Evolutionary conservation across 768 basidiomycete species (phyloP).

Genomic region (Boletus bicolor): DNA sequence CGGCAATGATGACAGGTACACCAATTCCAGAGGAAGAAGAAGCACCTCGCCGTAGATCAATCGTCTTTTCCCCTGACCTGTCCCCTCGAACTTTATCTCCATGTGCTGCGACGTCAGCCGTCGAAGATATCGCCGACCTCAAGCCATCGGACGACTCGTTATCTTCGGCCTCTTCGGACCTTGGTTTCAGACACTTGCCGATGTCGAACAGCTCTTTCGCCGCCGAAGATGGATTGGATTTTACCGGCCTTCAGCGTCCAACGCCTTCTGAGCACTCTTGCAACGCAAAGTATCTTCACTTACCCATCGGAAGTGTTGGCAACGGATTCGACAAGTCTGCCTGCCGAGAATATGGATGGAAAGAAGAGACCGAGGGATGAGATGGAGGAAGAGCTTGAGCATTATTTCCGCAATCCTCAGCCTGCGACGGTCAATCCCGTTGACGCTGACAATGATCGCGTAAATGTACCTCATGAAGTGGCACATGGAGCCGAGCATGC

Average conservation of each 20-base stretch:
- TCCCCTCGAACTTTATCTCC: slow-evolving; percentile 16
- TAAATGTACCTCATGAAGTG: slow-evolving; percentile 2
- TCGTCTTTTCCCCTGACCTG: slow-evolving; percentile 21
- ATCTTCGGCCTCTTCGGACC: slow-evolving; percentile 13
- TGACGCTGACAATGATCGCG: slow-evolving; percentile 1
- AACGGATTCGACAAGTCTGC: slow-evolving; percentile 33
- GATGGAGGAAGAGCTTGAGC: slow-evolving; percentile 24
- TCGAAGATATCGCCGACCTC: slow-evolving; percentile 7
- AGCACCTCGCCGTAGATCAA: slow-evolving; percentile 22
- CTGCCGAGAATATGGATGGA: slow-evolving; percentile 27
- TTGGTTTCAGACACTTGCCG: slow-evolving; percentile 21
- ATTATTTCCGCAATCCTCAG: slow-evolving; percentile 28
- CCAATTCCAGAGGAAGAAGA: slow-evolving; percentile 22
- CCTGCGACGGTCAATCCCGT: not conserved
- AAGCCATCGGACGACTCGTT: slow-evolving; percentile 3
- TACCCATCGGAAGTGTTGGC: slow-evolving; percentile 49
- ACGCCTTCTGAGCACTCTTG: slow-evolving; percentile 21
- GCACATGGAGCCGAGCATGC: slow-evolving; percentile 1
- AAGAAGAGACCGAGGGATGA: slow-evolving; percentile 22
- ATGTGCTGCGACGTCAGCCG: slow-evolving; percentile 6
- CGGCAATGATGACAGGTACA: slow-evolving; percentile 22
- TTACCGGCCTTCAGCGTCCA: slow-evolving; percentile 9
- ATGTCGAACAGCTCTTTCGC: slow-evolving; percentile 18
- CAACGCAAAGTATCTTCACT: slow-evolving; percentile 39
- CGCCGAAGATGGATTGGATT: slow-evolving; percentile 11